Percentiles rank a stretch among this genome's conserved stretches.
Evolutionary conservation across 2,329 filamentous ascomycete genomes (phyloP).

Genomic region (Sphaceloma murrayae): DNA sequence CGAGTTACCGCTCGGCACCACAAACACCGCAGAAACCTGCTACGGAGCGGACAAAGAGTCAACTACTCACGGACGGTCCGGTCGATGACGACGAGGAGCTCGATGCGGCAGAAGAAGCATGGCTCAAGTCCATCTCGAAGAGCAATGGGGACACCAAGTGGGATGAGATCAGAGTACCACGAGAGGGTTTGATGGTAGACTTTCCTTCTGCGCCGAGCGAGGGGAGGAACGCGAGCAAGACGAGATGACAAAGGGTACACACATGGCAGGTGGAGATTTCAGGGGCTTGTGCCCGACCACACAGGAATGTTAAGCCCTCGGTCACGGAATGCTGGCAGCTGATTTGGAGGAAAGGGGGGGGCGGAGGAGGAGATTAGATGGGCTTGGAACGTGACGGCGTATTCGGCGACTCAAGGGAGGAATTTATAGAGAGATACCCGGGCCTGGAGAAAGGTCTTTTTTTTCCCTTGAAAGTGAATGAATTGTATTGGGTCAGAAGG

Average conservation of each 20-base stretch:
- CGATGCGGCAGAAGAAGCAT: constrained; percentile 21
- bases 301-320: neutral
- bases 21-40: constrained; percentile 16
- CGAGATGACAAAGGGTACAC: neutral
- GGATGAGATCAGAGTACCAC: constrained; percentile 12
- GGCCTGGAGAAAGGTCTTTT: neutral
- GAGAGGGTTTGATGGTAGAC: constrained; percentile 7
- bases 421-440: constrained; percentile 13
- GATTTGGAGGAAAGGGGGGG: constrained; percentile 1
- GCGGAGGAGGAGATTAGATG: too few species aligned
- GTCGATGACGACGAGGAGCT: constrained; percentile 21
- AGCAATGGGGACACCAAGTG: neutral
- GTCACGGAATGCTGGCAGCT: constrained; percentile 1
- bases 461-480: too few species aligned
- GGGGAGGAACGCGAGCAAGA: constrained; percentile 6
- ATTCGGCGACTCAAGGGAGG: constrained; percentile 5
- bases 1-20: constrained; percentile 19
- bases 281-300: neutral
- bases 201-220: neutral
- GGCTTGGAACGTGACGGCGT: too few species aligned
- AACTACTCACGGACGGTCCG: too few species aligned
- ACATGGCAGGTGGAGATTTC: constrained; percentile 1
- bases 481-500: too few species aligned
- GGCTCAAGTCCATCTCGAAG: constrained; percentile 1
- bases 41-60: too few species aligned